Conservation (phyloP, 768 basidiomycete species). For the Suillus subalutaceus region DNA sequence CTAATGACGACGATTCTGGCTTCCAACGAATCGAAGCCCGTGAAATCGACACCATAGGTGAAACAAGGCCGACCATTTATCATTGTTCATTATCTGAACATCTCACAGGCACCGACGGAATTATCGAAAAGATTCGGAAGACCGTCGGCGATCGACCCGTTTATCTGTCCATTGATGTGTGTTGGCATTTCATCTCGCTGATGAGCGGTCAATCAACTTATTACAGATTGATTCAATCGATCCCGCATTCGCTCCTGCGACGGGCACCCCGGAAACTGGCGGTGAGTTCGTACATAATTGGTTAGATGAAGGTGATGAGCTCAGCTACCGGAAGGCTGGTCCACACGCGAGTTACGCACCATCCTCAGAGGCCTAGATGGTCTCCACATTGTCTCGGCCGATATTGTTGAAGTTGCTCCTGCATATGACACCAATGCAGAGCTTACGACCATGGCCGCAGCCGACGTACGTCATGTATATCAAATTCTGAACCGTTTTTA, state of each 20-base stretch:
- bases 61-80: conserved; percentile 13
- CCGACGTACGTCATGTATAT: conserved; percentile 46
- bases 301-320: conserved; percentile 16
- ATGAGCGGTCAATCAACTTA: conserved; percentile 6
- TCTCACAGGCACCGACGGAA: conserved; percentile 63
- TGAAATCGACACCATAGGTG: conserved; percentile 82
- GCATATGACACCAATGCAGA: conserved; percentile 75
- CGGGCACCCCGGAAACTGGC: conserved; percentile 84
- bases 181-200: conserved; percentile 23
- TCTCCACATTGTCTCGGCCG: conserved; percentile 75
- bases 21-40: conserved; percentile 84
- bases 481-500: conserved; percentile 5
- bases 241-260: conserved; percentile 81
- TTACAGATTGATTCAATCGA: conserved; percentile 76
- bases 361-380: conserved; percentile 78
- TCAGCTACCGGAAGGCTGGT: conserved; percentile 49
- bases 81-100: conserved; percentile 3
- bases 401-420: conserved; percentile 85
- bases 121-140: conserved; percentile 78
- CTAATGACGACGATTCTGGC: conserved; percentile 75
- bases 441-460: conserved; percentile 64
- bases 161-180: conserved; percentile 78
- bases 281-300: conserved; percentile 35
- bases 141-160: conserved; percentile 76
- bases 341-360: conserved; percentile 77